phyloP scores from a whole-genome alignment of 2,329 filamentous ascomycete genomes.

The Ophiocordyceps unilateralis region DNA sequence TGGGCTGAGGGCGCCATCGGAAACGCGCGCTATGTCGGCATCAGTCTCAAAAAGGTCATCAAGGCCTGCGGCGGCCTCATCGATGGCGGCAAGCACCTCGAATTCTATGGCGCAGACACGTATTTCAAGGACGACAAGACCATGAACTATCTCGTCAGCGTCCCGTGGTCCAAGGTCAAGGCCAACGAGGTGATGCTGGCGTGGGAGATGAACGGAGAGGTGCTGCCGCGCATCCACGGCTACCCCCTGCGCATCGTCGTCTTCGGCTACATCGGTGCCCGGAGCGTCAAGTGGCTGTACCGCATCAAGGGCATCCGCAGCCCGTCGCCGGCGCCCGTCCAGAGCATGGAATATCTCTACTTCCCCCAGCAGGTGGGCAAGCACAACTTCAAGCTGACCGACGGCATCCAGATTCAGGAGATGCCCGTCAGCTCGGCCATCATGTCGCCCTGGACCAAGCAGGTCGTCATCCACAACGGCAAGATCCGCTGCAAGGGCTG shows the following conservation, averaged over 20 bases:
- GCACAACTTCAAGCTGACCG: constrained; percentile 41
- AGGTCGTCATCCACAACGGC: constrained; percentile 43
- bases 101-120: not conserved
- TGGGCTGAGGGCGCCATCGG: not conserved
- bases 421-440: constrained; percentile 55
- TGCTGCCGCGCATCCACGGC: not conserved
- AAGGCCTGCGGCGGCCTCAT: not conserved
- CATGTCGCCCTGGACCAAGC: constrained; percentile 43
- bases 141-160: not conserved
- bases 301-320: not conserved
- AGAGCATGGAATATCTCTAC: constrained; percentile 50
- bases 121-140: not conserved
- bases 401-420: constrained; percentile 51
- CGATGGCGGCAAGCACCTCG: not conserved
- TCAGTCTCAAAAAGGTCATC: not conserved
- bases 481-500: constrained; percentile 38
- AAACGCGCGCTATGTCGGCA: not conserved
- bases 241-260: not conserved
- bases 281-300: not conserved
- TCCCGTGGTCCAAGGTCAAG: not conserved
- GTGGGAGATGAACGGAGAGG: not conserved
- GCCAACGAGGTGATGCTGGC: not conserved
- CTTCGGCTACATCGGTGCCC: not conserved
- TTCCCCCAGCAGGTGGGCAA: constrained; percentile 53
- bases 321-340: constrained; percentile 41